Evolutionary conservation across 768 basidiomycete genomes (phyloP), one percentile per base, ranked within the genome.

Genomic region (Pholiota molesta): DNA sequence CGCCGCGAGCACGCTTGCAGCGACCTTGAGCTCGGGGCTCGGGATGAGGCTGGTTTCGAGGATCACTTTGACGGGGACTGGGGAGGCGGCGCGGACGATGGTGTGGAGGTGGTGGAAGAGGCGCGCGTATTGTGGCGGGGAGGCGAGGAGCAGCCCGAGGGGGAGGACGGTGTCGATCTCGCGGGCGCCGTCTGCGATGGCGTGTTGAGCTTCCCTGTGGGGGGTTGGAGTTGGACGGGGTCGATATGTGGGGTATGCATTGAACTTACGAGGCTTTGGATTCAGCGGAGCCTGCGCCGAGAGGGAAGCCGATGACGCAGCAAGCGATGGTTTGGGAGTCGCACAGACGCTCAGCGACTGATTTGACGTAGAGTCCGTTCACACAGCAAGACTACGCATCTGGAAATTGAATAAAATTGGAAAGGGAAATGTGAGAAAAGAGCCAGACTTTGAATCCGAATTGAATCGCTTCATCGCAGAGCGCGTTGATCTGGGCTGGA

Each of bases 141-240:
- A 64, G 2, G 78, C 69, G 61, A 82, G 77, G 7, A 85, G 75
- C 0, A 80, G 74, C 1, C 81, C 81, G 23, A 84, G 74, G 63
- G 81, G 81, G 47, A 85, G 71, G 0, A 84, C 83, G 69, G 79
- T 82, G 66, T 85, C 83, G 55, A 84, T 80, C 66, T 84, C 83
- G 8, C 73, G 70, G 3, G 83, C 83, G 7, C 83, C 83, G 52
- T 79, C 75, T 49, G 67, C 64, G 29, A 83, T 76, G 5, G 83
- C 83, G 57, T 79, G 74, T 62, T 68, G 69, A 2, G 83, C 76
- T 72, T 85, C 83, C 62, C 82, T 26, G 26, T 26, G 26, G 26
- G 26, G 26, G 26, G 26, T 26, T 26, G 26, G 4, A 26, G 26
- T 26, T 26, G 26, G 4, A 26, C 4, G 26, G 26, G 26, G 26